A percentile compares a stretch with the other conserved stretches of the same genome.
These are phyloP conservation scores for Plasmodium relictum DNA, from an alignment of 169 alveolate genomes.

Conservation along the genomic window DNA sequence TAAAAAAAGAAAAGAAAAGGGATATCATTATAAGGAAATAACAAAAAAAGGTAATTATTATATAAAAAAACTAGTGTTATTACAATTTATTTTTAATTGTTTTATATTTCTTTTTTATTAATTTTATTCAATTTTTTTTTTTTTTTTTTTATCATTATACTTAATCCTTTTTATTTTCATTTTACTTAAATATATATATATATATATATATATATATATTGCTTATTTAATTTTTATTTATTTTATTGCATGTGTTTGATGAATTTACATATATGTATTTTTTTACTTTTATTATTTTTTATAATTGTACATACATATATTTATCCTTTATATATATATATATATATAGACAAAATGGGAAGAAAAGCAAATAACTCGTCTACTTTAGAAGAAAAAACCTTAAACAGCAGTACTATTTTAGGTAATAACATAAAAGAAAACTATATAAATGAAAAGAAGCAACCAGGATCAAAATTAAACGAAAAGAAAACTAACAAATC, in stretches of 20 bases:
- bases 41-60: too few relatives aligned
- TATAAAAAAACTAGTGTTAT: too few relatives aligned
- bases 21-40: too few relatives aligned
- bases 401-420: not conserved
- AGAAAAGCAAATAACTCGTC: constrained; percentile 54
- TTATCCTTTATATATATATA: too few relatives aligned
- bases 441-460: constrained; percentile 19
- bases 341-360: constrained; percentile 23
- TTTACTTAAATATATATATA: constrained; percentile 7
- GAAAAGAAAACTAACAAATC: constrained; percentile 5
- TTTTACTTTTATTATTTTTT: not conserved
- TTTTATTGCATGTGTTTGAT: not conserved
- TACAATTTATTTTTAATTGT: too few relatives aligned
- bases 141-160: too few relatives aligned
- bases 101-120: too few relatives aligned
- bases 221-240: not conserved
- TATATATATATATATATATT: constrained; percentile 3
- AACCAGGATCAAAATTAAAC: constrained; percentile 14
- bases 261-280: not conserved
- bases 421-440: constrained; percentile 10
- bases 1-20: too few relatives aligned
- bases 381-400: constrained; percentile 12
- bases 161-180: too few relatives aligned
- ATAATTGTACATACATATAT: not conserved
- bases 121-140: too few relatives aligned